phyloP scores from a whole-genome alignment of 73 alveolate species.

The Uronychia binucleata region DNA sequence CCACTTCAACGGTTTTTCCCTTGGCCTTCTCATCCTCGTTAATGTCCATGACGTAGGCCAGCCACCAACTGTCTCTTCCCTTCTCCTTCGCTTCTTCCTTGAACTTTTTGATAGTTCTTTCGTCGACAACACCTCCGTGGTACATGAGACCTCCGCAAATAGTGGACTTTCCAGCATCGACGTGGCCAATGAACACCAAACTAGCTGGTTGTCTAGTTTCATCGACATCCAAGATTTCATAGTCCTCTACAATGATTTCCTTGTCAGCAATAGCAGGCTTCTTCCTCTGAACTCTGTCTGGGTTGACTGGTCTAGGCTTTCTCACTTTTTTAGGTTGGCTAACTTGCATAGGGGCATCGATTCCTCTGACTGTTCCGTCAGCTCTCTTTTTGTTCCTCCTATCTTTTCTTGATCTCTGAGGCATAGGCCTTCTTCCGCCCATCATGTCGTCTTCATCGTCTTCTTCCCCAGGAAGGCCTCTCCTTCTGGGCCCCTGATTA shows the following conservation, averaged over 20 bases:
- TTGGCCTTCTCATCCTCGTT: constrained; percentile 96
- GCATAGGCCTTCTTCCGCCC: background rate
- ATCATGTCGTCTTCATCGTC: background rate
- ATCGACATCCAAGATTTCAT: constrained; percentile 87
- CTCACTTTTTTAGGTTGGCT: constrained; percentile 40
- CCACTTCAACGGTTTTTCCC: constrained; percentile 98
- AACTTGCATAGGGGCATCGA: constrained; percentile 40
- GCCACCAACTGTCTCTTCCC: constrained; percentile 98
- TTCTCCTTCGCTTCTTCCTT: constrained; percentile 96
- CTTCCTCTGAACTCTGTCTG: constrained; percentile 27
- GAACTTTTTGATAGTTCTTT: constrained; percentile 94
- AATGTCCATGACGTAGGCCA: constrained; percentile 98
- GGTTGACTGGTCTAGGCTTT: constrained; percentile 23
- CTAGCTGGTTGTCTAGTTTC: constrained; percentile 91
- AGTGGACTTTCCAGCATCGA: constrained; percentile 98
- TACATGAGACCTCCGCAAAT: constrained; percentile 94
- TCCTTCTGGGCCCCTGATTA: background rate
- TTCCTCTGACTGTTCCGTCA: constrained; percentile 21
- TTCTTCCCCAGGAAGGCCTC: background rate
- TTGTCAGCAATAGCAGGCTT: constrained; percentile 54
- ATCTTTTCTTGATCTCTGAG: constrained; percentile 23
- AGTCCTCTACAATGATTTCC: constrained; percentile 68
- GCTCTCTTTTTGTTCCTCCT: constrained; percentile 55
- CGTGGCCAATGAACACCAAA: constrained; percentile 98
- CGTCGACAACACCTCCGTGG: constrained; percentile 90